Conservation (phyloP, 2,329 filamentous ascomycete species). For the Monosporascus sp. region DNA sequence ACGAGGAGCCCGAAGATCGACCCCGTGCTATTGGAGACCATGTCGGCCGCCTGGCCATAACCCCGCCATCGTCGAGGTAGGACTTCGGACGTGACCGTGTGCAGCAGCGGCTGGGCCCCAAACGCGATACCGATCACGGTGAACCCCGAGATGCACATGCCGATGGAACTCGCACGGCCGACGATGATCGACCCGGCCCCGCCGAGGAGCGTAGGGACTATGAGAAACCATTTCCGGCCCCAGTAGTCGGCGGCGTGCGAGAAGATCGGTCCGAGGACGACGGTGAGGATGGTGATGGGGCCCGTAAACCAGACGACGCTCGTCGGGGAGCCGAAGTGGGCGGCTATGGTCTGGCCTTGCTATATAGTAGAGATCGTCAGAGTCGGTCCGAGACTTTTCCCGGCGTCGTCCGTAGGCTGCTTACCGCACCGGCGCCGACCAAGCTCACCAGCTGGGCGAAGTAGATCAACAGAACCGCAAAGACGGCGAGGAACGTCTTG, state of each 20-base stretch:
- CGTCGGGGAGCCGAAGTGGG: slow-evolving; percentile 16
- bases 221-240: slow-evolving; percentile 37
- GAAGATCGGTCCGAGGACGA: slow-evolving; percentile 30
- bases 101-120: slow-evolving; percentile 33
- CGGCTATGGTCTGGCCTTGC: slow-evolving; percentile 29
- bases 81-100: slow-evolving; percentile 34
- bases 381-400: background rate
- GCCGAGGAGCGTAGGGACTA: slow-evolving; percentile 28
- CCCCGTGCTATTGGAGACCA: slow-evolving; percentile 26
- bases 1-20: slow-evolving; percentile 27
- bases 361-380: slow-evolving; percentile 3
- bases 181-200: slow-evolving; percentile 31
- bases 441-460: slow-evolving; percentile 29
- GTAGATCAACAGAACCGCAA: slow-evolving; percentile 31
- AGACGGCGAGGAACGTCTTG: slow-evolving; percentile 30
- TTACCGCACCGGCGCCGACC: slow-evolving; percentile 30
- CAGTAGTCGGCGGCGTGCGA: slow-evolving; percentile 37
- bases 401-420: slow-evolving; percentile 13
- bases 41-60: slow-evolving; percentile 29
- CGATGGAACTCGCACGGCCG: slow-evolving; percentile 27
- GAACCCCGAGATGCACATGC: slow-evolving; percentile 33
- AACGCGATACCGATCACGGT: slow-evolving; percentile 29
- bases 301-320: slow-evolving; percentile 30
- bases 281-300: slow-evolving; percentile 31
- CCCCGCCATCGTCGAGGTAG: slow-evolving; percentile 31